Base-by-base conservation (phyloP, 441 rosid species). In the Euphorbia celastroides region DNA sequence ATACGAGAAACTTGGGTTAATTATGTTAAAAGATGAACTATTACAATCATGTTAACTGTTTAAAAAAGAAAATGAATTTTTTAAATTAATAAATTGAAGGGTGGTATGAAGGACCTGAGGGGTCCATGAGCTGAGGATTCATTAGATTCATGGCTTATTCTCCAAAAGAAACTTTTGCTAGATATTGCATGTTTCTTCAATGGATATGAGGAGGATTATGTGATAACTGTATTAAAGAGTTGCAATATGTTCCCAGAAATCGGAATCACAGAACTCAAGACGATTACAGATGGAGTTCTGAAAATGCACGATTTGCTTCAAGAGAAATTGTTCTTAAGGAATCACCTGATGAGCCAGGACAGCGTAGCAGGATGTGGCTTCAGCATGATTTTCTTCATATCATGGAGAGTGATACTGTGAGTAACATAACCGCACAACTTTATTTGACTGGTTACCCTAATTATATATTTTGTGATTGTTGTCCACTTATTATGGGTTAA, bases 221-320 rank as follows among this genome's bases (percentile, higher is more conserved):
- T 34, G 9, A 34, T 34, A 34, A 34, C 38, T 3, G 38, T 34
- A 34, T 36, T 36, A 36, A 36, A 36, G 7, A 36, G 42, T 36
- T 36, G 42, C 8, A 13, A 13, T 2, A 46, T 46, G 20, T 46
- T 17, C 52, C 52, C 20, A 46, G 52, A 46, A 16, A 12, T 46
- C 4, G 20, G 4, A 46, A 46, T 46, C 20, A 14, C 0, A 46
- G 52, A 46, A 46, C 20, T 46, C 20, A 46, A 46, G 52, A 46
- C 52, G 2, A 0, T 25, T 72, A 20, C 32, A 2, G 27, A 5
- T 0, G 16, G 32, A 34, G 42, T 36, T 36, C 12, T 42, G 2
- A 42, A 42, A 13, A 42, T 42, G 48, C 48, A 42, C 14, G 48
- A 42, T 13, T 42, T 42, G 48, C 19, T 72, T 63, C 71, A 62